Base-by-base conservation (phyloP, 1,139 yeast genomes). In the Neolecta irregularis region DNA sequence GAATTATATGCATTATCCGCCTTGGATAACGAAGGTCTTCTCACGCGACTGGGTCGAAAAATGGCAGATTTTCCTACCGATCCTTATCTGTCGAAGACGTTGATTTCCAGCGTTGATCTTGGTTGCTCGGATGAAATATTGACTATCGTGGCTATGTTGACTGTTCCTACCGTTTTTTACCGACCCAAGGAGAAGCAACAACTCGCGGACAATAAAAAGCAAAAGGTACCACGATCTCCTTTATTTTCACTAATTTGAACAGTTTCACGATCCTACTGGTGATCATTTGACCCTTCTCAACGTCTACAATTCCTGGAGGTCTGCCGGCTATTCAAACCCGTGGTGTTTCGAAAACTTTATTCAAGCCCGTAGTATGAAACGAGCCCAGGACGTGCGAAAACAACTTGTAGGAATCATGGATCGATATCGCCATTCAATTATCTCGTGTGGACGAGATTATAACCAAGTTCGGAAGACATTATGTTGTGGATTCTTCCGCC, bases 11-110 rank as follows among this genome's bases (percentile, higher is more conserved):
- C 78, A 26, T 58, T 91, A 29, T 73, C 76, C 19, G 95, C 96
- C 0, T 58, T 91, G 30, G 92, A 83, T 51, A 77, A 74, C 25
- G 69, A 71, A 15, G 95, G 96, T 0, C 54, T 62, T 29, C 56
- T 91, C 40, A 88, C 96, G 0, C 51, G 60, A 3, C 57, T 78
- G 21, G 99, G 99, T 0, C 60, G 72, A 34, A 66, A 70, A 45
- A 78, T 91, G 92, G 81, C 95, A 0, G 79, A 77, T 39, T 83
- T 85, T 51, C 98, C 99, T 1, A 81, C 88, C 83, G 94, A 81
- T 41, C 98, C 99, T 0, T 70, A 80, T 4, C 59, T 91, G 42
- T 77, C 96, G 2, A 80, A 80, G 48, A 75, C 92, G 0, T 58
- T 91, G 35, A 66, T 88, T 34, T 65, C 72, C 17, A 77, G 94